Evolutionary conservation across 768 basidiomycete genomes (phyloP), one percentile per base, ranked within the genome.

Genomic region (Rhodocollybia butyracea): DNA sequence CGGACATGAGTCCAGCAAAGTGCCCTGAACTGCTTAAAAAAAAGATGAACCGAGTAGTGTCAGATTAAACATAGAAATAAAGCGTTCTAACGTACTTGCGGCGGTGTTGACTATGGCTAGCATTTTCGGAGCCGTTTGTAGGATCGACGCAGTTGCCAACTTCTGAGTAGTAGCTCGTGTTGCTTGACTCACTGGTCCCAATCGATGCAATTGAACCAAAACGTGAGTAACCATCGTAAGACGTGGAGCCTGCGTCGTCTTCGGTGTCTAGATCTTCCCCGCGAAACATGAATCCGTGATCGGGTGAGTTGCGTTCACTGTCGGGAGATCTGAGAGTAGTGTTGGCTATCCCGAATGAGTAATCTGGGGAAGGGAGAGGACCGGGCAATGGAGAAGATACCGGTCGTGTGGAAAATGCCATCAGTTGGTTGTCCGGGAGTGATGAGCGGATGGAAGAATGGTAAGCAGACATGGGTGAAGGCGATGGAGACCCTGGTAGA

Each of bases 201-300:
- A 84, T 68, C 8, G 84, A 85, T 3, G 78, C 78, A 56, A 86
- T 78, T 2, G 84, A 86, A 3, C 82, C 78, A 61, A 85, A 86
- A 58, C 85, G 71, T 30, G 84, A 79, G 46, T 74, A 76, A 7
- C 76, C 71, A 38, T 73, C 76, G 57, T 78, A 84, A 12, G 78
- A 76, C 19, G 71, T 71, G 21, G 81, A 76, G 15, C 67, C 66
- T 46, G 62, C 63, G 46, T 75, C 76, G 52, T 83, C 83, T 51
- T 84, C 82, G 7, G 70, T 68, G 46, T 85, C 84, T 24, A 75
- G 70, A 47, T 84, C 82, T 53, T 73, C 68, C 69, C 68, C 75
- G 56, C 66, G 76, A 70, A 77, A 83, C 59, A 61, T 68, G 66
- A 78, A 81, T 2, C 77, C 75, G 48, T 69, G 66, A 53, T 84